Evolutionary conservation across 225 moss, liverwort and hornwort species (phyloP).

Genomic region (Takakia lepidozioides): DNA sequence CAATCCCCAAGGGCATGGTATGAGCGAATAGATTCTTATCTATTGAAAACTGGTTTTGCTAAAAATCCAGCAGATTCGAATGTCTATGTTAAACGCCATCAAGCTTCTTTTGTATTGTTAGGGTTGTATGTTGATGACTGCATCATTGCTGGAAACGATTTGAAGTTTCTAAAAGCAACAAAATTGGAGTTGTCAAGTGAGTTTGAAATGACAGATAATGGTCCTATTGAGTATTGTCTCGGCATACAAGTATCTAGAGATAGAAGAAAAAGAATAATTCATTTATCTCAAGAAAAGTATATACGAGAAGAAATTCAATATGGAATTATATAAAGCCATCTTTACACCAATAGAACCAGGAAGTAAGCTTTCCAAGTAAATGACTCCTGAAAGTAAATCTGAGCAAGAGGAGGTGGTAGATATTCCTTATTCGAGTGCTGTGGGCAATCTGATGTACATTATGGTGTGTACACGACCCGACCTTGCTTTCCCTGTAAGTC

Average conservation of each 20-base stretch:
- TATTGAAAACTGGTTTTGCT: neutral
- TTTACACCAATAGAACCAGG: no score
- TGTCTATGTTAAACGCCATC: neutral
- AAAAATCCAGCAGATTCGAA: neutral
- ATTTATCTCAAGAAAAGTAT: neutral
- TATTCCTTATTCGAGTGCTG: no score
- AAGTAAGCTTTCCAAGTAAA: no score
- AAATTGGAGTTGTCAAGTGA: neutral
- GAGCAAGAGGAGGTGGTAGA: no score
- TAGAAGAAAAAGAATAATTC: neutral
- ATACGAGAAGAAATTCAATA: no score
- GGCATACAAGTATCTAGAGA: neutral
- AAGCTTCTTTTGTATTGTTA: neutral
- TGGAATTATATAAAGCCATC: no score
- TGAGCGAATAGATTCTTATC: neutral
- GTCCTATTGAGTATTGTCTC: neutral
- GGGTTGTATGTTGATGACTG: constrained; percentile 5
- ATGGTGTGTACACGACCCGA: no score
- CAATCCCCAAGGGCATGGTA: neutral
- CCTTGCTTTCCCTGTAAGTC: no score
- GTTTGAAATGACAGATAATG: constrained; percentile 8
- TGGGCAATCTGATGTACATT: no score
- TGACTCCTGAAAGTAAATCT: no score
- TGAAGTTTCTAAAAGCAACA: neutral
- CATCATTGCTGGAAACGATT: neutral